Percentiles rank a stretch among this genome's conserved stretches.
These are phyloP conservation scores for Paramecium sexaurelia DNA, from an alignment of 73 alveolate genomes.

Conservation along the genomic window DNA sequence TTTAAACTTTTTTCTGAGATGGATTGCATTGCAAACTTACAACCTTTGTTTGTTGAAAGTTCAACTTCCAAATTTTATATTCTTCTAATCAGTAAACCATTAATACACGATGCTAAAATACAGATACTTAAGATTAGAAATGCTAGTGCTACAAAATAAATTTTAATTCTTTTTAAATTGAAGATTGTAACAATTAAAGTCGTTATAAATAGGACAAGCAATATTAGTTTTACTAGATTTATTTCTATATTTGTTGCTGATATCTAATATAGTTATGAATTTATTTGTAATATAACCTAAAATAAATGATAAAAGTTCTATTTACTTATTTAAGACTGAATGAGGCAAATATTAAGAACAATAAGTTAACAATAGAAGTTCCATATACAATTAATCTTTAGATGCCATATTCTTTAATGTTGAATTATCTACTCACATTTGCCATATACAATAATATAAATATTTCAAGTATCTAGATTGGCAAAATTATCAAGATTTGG, in stretches of 20 bases:
- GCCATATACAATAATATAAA: background rate
- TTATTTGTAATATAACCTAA: slow-evolving; percentile 8
- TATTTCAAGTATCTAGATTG: slow-evolving; percentile 4
- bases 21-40: slow-evolving; percentile 6
- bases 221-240: background rate
- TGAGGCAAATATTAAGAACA: background rate
- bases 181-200: background rate
- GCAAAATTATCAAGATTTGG: background rate
- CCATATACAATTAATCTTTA: background rate
- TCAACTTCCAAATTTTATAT: background rate
- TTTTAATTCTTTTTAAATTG: background rate
- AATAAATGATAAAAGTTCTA: background rate
- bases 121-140: background rate
- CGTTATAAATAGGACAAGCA: background rate
- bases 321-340: background rate
- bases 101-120: background rate
- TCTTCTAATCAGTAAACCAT: slow-evolving; percentile 9
- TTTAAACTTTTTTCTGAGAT: background rate
- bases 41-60: background rate
- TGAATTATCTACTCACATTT: slow-evolving; percentile 17
- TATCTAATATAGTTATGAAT: background rate
- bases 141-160: slow-evolving; percentile 10
- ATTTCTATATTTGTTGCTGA: background rate
- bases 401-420: background rate
- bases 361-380: background rate